Evolutionary conservation across 2,329 filamentous ascomycete genomes (phyloP).

Genomic region (Aspergillus sp.): DNA sequence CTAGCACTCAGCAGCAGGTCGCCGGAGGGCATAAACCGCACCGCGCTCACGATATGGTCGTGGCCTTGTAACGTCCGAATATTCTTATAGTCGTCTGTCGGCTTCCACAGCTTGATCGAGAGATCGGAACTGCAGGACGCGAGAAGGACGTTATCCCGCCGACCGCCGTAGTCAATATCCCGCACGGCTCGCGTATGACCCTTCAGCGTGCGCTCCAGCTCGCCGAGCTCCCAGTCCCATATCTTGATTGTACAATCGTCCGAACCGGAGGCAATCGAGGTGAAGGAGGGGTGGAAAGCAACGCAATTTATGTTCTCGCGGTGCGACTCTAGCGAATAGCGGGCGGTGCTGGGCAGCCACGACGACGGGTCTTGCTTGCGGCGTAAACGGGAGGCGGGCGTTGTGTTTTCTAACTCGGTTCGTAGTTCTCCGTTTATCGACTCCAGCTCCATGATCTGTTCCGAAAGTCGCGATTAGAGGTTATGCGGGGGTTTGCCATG

Average conservation of each 20-base stretch:
- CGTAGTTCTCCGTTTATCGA: conserved; percentile 69
- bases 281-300: conserved; percentile 90
- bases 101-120: conserved; percentile 95
- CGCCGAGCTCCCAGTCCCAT: conserved; percentile 94
- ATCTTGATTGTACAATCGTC: conserved; percentile 95
- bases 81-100: conserved; percentile 89
- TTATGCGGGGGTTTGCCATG: not conserved
- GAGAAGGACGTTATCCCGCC: conserved; percentile 73
- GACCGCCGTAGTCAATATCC: conserved; percentile 87
- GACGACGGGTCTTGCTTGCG: conserved; percentile 79
- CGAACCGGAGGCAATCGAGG: conserved; percentile 83
- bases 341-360: conserved; percentile 83
- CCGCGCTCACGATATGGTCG: conserved; percentile 85
- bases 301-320: conserved; percentile 79
- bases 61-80: conserved; percentile 88
- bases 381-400: conserved; percentile 72
- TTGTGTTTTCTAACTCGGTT: conserved; percentile 79
- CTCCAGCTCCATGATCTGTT: conserved; percentile 90
- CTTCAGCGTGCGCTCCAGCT: conserved; percentile 86
- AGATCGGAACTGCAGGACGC: conserved; percentile 85
- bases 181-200: conserved; percentile 86
- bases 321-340: conserved; percentile 81
- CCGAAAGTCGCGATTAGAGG: conserved; percentile 9
- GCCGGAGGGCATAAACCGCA: conserved; percentile 83
- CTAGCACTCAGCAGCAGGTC: conserved; percentile 86